phyloP scores from a whole-genome alignment of 768 basidiomycete species.

The Galerina marginata region DNA sequence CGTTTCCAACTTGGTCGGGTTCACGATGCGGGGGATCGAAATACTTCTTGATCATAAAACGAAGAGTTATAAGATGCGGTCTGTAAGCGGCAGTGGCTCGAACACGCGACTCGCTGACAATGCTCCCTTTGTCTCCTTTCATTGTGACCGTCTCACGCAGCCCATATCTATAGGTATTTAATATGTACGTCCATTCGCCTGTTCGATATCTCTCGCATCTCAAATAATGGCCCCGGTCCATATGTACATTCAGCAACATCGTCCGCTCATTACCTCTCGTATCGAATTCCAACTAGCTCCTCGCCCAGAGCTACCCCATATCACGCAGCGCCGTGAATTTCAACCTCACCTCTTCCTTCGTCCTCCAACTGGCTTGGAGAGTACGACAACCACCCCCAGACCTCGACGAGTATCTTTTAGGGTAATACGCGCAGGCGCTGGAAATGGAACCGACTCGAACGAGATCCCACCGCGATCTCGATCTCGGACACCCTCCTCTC shows the following conservation, averaged over 20 bases:
- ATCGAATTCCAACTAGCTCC: conserved; percentile 4
- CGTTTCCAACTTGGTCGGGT: too few relatives aligned
- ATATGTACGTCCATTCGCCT: too few relatives aligned
- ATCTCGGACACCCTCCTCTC: background rate
- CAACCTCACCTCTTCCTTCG: background rate
- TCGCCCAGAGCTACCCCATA: background rate
- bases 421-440: background rate
- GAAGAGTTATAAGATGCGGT: background rate
- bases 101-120: too few relatives aligned
- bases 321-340: background rate
- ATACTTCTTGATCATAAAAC: too few relatives aligned
- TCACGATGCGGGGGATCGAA: too few relatives aligned
- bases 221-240: too few relatives aligned
- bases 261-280: conserved; percentile 1
- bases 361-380: background rate
- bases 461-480: background rate
- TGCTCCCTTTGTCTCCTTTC: background rate
- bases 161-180: too few relatives aligned
- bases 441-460: too few relatives aligned
- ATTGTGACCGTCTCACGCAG: too few relatives aligned
- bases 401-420: background rate
- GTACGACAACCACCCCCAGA: background rate
- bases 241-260: background rate
- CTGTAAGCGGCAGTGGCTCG: background rate
- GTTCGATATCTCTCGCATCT: too few relatives aligned